Percentiles rank a stretch among this genome's conserved stretches.
These are phyloP conservation scores for Radiomyces spectabilis DNA, from an alignment of 192 early-diverging fungal species.

Conservation along the genomic window DNA sequence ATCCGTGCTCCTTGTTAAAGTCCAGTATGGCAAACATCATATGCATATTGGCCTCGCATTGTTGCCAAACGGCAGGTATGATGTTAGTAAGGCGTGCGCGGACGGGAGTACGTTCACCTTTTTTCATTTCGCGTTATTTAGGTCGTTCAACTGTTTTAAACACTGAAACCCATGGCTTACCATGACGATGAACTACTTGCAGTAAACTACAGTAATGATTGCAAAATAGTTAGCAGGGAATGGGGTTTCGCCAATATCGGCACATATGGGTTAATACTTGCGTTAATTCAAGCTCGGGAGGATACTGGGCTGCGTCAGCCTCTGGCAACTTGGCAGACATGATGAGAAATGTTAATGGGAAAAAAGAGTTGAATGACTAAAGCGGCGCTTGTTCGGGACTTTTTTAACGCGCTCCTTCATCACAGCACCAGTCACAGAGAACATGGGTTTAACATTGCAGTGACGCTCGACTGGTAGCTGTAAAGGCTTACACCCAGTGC, in stretches of 20 bases:
- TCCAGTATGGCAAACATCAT: constrained; percentile 19
- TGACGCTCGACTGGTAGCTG: no score
- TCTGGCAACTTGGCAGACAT: constrained; percentile 23
- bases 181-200: constrained; percentile 37
- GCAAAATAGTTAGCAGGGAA: background rate
- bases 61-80: constrained; percentile 27
- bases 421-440: no score
- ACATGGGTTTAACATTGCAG: no score
- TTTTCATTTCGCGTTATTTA: background rate
- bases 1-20: constrained; percentile 8
- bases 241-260: background rate
- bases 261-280: constrained; percentile 3
- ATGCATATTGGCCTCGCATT: constrained; percentile 22
- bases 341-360: no score
- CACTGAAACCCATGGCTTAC: no score
- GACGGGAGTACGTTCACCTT: constrained; percentile 39
- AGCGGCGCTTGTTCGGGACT: no score
- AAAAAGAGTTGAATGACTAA: no score
- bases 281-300: constrained; percentile 18
- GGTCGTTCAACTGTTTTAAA: background rate
- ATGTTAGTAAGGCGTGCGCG: constrained; percentile 14
- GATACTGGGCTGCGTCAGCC: constrained; percentile 11
- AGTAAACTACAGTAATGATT: constrained; percentile 10
- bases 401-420: no score
- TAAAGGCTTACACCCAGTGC: no score